Evolutionary conservation across 129 eudicot species (phyloP), one percentile per base, ranked within the genome.

Genomic region (Flaveria bidentis): DNA sequence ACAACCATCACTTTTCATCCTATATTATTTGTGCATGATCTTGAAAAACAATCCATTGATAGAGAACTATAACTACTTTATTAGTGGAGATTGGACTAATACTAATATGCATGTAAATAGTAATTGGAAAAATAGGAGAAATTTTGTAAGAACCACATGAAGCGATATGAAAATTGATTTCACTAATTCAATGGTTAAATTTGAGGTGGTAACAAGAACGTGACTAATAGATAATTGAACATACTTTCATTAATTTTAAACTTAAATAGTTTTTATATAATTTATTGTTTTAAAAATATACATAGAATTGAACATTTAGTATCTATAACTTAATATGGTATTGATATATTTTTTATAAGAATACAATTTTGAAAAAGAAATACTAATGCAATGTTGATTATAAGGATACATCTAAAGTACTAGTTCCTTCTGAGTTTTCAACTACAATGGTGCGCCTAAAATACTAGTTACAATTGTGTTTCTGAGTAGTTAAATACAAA

Each of bases 1-100:
- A 53, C 45, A 42, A 76, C 81, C 81, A 76, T 76, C 81, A 76
- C 73, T 66, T 67, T 76, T 66, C n/a, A 11, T 14, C 26, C 50
- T 45, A 45, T 45, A 45, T 45, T 45, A 45, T 50, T 12, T 13
- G 13, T 50, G 22, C n/a, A 50, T 17, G 73, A 39, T 64, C 66
- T 65, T 76, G 4, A 36, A 76, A 76, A 67, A 28, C 36, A 12
- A 76, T 58, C 71, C 28, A 45, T 45, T 10, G 30, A 61, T 30
- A 9, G 30, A 18, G 33, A 17, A 56, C 8, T 56, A 6, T 17
- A 56, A 56, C 3, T 56, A 20, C 20, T 23, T 22, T 58, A 58
- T 58, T 58, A 58, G 10, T 58, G 33, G 65, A 58, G 65, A 23
- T 5, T 58, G 23, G 11, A 45, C 41, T 45, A 45, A 45, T 1